Conservation (phyloP, 495 filamentous ascomycete genomes). For the Apiosordaria backusii region DNA sequence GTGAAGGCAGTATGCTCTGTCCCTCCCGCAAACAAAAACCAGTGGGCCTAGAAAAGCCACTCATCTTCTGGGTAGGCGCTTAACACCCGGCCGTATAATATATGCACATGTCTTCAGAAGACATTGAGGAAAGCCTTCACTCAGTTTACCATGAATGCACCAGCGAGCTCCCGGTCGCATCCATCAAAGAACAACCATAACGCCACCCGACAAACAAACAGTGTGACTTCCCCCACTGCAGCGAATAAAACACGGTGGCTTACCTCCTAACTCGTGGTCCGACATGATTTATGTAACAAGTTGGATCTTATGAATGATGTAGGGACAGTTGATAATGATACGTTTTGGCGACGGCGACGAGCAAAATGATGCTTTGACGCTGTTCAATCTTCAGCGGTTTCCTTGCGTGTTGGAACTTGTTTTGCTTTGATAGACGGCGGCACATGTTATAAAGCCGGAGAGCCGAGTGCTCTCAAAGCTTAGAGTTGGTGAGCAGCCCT, state of each 20-base stretch:
- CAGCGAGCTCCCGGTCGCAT: background rate
- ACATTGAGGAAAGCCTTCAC: background rate
- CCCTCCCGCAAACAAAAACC: background rate
- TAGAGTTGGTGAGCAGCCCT: conserved; percentile 22
- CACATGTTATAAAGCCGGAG: conserved; percentile 13
- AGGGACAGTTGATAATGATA: background rate
- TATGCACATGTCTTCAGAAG: background rate
- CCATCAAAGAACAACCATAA: background rate
- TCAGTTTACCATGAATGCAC: background rate
- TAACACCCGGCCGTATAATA: background rate
- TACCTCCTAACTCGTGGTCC: conserved; percentile 82
- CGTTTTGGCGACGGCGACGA: background rate
- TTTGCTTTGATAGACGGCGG: conserved; percentile 6
- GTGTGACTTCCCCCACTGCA: background rate
- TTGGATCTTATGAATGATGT: background rate
- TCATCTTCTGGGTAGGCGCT: background rate
- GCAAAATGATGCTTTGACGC: background rate
- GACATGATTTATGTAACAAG: conserved; percentile 58
- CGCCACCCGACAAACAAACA: background rate
- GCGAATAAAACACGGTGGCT: conserved; percentile 30
- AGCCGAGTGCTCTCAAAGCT: conserved; percentile 16
- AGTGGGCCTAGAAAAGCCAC: background rate
- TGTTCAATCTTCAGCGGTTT: background rate
- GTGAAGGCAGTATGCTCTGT: background rate
- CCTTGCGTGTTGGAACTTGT: background rate